A percentile compares a stretch with the other conserved stretches of the same genome.
Conservation (phyloP, 129 eudicot genomes). For the Dittrichia graveolens region DNA sequence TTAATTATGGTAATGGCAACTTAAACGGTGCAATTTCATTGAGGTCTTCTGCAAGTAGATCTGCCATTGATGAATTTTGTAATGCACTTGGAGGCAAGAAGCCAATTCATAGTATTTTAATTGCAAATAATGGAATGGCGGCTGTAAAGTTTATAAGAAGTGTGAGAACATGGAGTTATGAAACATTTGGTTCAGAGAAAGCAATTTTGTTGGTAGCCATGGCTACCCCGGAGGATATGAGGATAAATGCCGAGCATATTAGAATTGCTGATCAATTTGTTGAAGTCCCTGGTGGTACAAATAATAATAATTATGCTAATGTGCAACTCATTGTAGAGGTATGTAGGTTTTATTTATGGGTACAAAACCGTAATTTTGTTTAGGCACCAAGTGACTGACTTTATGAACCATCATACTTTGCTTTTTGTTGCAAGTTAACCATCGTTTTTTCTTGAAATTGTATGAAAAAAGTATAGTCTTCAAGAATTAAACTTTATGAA, state of each 20-base stretch:
- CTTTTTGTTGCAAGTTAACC: background rate
- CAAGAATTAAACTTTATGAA: background rate
- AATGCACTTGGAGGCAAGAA: conserved; percentile 77
- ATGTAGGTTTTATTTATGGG: conserved; percentile 1
- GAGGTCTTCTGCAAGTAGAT: conserved; percentile 55
- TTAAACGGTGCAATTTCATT: conserved; percentile 56
- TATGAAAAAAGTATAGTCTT: background rate
- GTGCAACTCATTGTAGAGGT: conserved; percentile 99
- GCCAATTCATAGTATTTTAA: conserved; percentile 87
- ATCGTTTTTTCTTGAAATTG: background rate
- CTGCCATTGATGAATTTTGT: conserved; percentile 85
- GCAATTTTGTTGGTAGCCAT: conserved; percentile 93
- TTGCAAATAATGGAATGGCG: conserved; percentile 99
- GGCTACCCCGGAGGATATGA: conserved; percentile 99
- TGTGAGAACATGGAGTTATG: conserved; percentile 93
- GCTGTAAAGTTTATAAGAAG: conserved; percentile 98
- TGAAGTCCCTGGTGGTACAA: conserved; percentile 99
- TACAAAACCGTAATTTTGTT: background rate
- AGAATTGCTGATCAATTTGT: conserved; percentile 97
- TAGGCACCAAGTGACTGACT: background rate
- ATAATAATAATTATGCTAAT: conserved; percentile 93
- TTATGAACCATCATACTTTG: background rate
- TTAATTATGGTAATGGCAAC: conserved; percentile 43
- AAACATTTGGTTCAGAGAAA: conserved; percentile 94
- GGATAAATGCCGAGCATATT: conserved; percentile 96